Percentiles rank a stretch among this genome's conserved stretches.
Conservation (phyloP, 2,329 filamentous ascomycete species). For the Diplodia scrobiculata region DNA sequence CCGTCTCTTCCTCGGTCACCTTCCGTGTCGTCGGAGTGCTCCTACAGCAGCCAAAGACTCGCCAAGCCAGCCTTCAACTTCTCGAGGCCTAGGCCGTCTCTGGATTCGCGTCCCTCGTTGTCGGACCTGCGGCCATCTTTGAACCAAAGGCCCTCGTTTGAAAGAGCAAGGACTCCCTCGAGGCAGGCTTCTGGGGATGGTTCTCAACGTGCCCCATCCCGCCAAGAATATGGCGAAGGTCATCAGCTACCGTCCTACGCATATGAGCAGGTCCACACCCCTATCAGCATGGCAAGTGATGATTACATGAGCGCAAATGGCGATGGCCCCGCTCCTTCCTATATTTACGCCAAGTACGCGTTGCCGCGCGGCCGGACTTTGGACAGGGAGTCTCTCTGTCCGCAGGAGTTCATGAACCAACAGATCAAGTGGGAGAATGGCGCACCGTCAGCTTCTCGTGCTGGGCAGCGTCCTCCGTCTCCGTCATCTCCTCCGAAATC, state of each 20-base stretch:
- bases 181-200: constrained; percentile 45
- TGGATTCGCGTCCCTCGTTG: constrained; percentile 33
- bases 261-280: constrained; percentile 68
- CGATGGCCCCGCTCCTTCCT: constrained; percentile 65
- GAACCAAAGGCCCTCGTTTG: constrained; percentile 43
- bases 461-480: constrained; percentile 40
- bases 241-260: constrained; percentile 61
- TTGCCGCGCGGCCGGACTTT: constrained; percentile 80
- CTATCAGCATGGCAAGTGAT: constrained; percentile 72
- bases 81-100: constrained; percentile 72
- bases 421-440: constrained; percentile 64
- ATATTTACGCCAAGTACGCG: constrained; percentile 82
- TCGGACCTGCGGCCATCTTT: constrained; percentile 46
- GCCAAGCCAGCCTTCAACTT: constrained; percentile 86
- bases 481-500: constrained; percentile 47
- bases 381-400: constrained; percentile 58
- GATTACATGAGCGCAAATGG: constrained; percentile 61
- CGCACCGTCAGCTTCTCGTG: constrained; percentile 29
- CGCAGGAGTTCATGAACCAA: constrained; percentile 45
- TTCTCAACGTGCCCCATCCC: constrained; percentile 44
- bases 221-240: constrained; percentile 47
- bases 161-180: constrained; percentile 35
- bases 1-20: constrained; percentile 70
- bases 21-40: constrained; percentile 80
- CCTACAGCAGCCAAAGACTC: constrained; percentile 59